phyloP scores from a whole-genome alignment of 345 rosid genomes.

The Combretum micranthum region DNA sequence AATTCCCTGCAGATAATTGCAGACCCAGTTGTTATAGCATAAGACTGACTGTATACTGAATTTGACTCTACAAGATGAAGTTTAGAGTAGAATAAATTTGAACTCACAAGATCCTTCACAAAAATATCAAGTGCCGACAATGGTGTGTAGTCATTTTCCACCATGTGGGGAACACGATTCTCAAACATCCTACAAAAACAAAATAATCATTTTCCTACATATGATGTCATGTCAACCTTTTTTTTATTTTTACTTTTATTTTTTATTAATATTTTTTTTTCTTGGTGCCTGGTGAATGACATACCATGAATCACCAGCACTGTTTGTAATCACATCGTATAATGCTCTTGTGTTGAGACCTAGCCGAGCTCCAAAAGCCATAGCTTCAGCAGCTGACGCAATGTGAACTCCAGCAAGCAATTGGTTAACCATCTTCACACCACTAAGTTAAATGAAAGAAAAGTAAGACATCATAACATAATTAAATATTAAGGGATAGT shows the following conservation, averaged over 20 bases:
- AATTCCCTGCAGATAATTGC: conserved; percentile 64
- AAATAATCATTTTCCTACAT: not conserved
- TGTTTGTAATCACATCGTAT: conserved; percentile 49
- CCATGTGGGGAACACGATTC: conserved; percentile 96
- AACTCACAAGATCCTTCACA: conserved; percentile 91
- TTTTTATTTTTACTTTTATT: not conserved
- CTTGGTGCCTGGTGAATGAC: conserved; percentile 9
- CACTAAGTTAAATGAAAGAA: conserved; percentile 28
- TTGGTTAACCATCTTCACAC: conserved; percentile 91
- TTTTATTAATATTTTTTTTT: not conserved
- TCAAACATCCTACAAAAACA: conserved; percentile 73
- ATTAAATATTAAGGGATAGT: not conserved
- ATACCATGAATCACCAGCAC: conserved; percentile 87
- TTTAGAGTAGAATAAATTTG: conserved; percentile 2
- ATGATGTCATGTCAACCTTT: not conserved
- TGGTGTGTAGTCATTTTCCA: conserved; percentile 88
- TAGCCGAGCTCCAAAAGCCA: conserved; percentile 91
- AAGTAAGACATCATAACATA: not conserved
- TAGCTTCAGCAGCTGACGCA: conserved; percentile 94
- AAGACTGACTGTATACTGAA: not conserved
- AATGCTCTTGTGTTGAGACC: conserved; percentile 76
- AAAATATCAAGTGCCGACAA: conserved; percentile 92
- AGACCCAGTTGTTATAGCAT: conserved; percentile 2
- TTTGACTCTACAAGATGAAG: not conserved
- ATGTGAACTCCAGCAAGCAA: conserved; percentile 98